Conservation (phyloP, 768 basidiomycete genomes). For the Antrodiella citrinella region DNA sequence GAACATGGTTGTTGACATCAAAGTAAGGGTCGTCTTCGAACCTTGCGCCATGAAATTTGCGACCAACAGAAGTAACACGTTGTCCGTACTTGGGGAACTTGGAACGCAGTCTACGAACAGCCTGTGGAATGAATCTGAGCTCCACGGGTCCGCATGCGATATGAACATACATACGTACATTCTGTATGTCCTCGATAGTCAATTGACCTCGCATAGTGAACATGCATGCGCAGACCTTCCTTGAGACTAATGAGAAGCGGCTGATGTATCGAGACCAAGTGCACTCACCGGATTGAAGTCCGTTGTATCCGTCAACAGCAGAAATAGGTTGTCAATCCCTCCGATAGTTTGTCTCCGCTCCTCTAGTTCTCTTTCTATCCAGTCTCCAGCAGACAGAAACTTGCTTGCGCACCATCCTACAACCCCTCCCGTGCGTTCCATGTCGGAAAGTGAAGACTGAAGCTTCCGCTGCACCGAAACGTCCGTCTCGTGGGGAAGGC, state of each 20-base stretch:
- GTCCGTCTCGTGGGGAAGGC: too few relatives aligned
- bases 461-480: conserved; percentile 4
- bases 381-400: conserved; percentile 6
- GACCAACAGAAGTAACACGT: conserved; percentile 11
- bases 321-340: conserved; percentile 17
- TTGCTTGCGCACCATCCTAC: conserved; percentile 7
- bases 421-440: conserved; percentile 5
- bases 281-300: conserved; percentile 17
- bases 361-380: conserved; percentile 10
- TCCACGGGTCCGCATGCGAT: not conserved
- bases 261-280: not conserved
- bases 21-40: conserved; percentile 18
- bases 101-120: conserved; percentile 4
- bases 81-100: conserved; percentile 17
- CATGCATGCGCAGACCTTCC: conserved; percentile 12
- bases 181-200: conserved; percentile 1
- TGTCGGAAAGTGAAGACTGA: conserved; percentile 9
- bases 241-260: not conserved
- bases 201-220: conserved; percentile 9
- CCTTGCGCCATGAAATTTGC: conserved; percentile 13
- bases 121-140: conserved; percentile 6
- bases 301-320: conserved; percentile 13
- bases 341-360: conserved; percentile 16
- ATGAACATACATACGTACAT: conserved; percentile 4
- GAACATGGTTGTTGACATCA: conserved; percentile 13